Evolutionary conservation across 1,284 basidiomycete genomes (phyloP).

Genomic region (Heterobasidion occidentale): DNA sequence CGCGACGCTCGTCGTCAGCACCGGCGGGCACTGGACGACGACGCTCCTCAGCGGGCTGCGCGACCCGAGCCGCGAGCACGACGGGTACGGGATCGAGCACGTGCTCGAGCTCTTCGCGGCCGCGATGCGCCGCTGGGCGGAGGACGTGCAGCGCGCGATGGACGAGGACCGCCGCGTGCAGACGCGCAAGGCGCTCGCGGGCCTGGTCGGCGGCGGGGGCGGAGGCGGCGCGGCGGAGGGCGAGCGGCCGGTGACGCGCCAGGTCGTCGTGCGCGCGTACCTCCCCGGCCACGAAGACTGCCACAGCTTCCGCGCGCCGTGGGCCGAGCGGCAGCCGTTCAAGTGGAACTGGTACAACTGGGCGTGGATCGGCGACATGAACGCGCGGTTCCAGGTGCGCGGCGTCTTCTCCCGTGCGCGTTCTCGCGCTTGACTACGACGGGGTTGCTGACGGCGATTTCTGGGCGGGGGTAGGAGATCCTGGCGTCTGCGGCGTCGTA

Average conservation of each 20-base stretch:
- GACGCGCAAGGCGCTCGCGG: background rate
- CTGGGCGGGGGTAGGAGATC: conserved; percentile 24
- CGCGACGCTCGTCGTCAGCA: conserved; percentile 50
- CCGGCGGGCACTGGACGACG: conserved; percentile 62
- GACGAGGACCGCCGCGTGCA: conserved; percentile 13
- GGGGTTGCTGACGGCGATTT: too few species aligned
- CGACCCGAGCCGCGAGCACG: conserved; percentile 25
- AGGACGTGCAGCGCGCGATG: conserved; percentile 36
- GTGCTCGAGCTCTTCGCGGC: conserved; percentile 46
- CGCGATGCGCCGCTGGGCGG: conserved; percentile 47
- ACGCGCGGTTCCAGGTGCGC: conserved; percentile 45
- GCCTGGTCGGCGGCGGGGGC: conserved; percentile 14
- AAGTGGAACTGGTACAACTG: conserved; percentile 52
- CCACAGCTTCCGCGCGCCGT: conserved; percentile 36
- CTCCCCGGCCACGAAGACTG: conserved; percentile 59
- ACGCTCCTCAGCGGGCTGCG: conserved; percentile 41
- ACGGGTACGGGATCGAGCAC: conserved; percentile 39
- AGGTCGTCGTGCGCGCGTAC: conserved; percentile 54
- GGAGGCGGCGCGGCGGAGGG: background rate
- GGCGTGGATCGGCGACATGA: conserved; percentile 49
- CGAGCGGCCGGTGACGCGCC: conserved; percentile 19
- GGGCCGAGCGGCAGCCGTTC: conserved; percentile 33
- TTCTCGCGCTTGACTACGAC: too few species aligned
- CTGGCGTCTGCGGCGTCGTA: conserved; percentile 29
- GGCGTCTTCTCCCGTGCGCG: background rate